Evolutionary conservation across 495 filamentous ascomycete genomes (phyloP), one percentile per base, ranked within the genome.

Genomic region (Penicillium nucicola): DNA sequence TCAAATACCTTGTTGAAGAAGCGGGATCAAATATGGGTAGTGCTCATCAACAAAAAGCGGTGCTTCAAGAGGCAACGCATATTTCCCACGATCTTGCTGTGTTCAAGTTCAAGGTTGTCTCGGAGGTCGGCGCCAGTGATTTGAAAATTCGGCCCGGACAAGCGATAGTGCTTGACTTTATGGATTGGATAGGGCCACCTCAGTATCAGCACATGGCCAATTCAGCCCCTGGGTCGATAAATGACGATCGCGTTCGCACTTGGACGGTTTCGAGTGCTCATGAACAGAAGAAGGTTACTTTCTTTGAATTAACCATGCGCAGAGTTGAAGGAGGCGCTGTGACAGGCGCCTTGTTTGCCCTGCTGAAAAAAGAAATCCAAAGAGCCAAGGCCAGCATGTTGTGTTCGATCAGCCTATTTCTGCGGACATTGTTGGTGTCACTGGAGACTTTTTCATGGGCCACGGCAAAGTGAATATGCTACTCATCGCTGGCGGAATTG

Each of bases 141-240:
- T 12, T 58, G 13, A 50, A 37, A 12, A 55, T 58, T 12, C 56
- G 41, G 2, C 56, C 56, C 1, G 56, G 56, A 9, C 56, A 58
- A 35, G 51, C 56, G 6, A 44, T 58, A 15, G 52, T 42, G 1
- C 43, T 58, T 3, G 56, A 58, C 43, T 58, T 58, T 13, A 58
- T 58, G 52, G 52, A 58, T 13, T 58, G 56, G 56, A 55, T 58
- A 20, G 56, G 56, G 11, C 56, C 56, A 6, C 56, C 56, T 17
- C 23, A 38, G 33, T 58, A 58, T 28, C 47, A 32, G 6, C 56
- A 58, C 48, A 58, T 58, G 56, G 47, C 56, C 5, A 42, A 55
- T 14, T 20, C 46, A 4, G 33, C 47, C 1, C 56, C 56, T 9
- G 19, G 30, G 19, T 47, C 45, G 5, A 42, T 58, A 4, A 58